phyloP scores from a whole-genome alignment of 2,329 filamentous ascomycete genomes.

The Macrophomina phaseolina region DNA sequence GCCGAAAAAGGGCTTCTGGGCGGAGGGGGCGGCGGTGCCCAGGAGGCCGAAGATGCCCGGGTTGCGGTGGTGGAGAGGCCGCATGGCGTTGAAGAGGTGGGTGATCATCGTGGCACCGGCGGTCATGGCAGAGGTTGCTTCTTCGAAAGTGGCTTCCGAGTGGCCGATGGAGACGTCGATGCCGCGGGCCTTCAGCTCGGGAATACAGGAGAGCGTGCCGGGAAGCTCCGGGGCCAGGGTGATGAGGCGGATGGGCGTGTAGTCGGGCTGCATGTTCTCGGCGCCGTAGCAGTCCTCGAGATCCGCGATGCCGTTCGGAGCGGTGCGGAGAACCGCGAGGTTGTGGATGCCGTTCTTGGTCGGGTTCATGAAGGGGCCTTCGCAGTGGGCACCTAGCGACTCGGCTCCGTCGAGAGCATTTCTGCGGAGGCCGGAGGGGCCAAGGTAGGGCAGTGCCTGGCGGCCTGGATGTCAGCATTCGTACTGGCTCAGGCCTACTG shows the following conservation, averaged over 20 bases:
- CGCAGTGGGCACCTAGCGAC: conserved; percentile 86
- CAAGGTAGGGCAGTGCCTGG: conserved; percentile 76
- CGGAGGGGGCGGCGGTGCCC: conserved; percentile 52
- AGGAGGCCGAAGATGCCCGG: conserved; percentile 88
- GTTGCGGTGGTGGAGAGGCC: conserved; percentile 86
- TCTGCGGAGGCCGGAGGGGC: conserved; percentile 68
- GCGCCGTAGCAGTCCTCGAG: conserved; percentile 74
- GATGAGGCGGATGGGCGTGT: conserved; percentile 71
- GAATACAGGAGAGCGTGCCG: conserved; percentile 73
- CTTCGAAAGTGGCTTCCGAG: conserved; percentile 84
- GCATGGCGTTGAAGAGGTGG: conserved; percentile 94
- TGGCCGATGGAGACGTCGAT: conserved; percentile 85
- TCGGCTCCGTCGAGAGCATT: conserved; percentile 74
- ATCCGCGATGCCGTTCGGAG: conserved; percentile 65
- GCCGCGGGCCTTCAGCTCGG: conserved; percentile 65
- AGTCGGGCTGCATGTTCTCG: conserved; percentile 63
- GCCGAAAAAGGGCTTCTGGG: conserved; percentile 75
- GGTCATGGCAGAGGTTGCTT: conserved; percentile 73
- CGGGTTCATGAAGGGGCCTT: conserved; percentile 85
- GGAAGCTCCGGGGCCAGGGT: conserved; percentile 82
- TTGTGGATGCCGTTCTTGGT: conserved; percentile 89
- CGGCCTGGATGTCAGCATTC: conserved; percentile 23
- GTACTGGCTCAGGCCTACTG: not conserved
- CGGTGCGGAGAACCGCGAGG: conserved; percentile 70
- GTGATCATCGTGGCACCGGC: conserved; percentile 88